These are phyloP conservation scores for Verticillium nubilum DNA, from an alignment of 2,329 filamentous ascomycete species.

Conservation along the genomic window DNA sequence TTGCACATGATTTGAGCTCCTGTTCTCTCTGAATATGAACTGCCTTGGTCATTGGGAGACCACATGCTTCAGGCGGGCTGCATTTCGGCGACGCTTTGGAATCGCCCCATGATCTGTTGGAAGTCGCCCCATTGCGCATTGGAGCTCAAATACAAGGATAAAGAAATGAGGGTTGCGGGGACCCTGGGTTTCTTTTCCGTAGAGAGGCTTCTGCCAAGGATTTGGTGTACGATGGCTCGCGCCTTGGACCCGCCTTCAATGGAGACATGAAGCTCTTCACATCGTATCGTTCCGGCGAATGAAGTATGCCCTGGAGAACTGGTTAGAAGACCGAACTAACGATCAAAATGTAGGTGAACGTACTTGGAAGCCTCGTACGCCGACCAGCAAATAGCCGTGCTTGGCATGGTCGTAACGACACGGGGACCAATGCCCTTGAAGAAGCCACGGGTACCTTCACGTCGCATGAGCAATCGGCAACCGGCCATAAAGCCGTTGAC, in stretches of 20 bases:
- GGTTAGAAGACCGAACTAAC: slow-evolving; percentile 2
- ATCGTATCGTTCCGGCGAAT: slow-evolving; percentile 44
- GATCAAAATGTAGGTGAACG: slow-evolving; percentile 19
- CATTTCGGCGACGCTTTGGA: too few relatives aligned
- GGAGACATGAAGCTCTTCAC: not conserved
- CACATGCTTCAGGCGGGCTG: too few relatives aligned
- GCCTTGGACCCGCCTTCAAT: not conserved
- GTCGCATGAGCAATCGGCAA: slow-evolving; percentile 72
- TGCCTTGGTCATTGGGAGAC: too few relatives aligned
- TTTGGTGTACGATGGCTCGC: not conserved
- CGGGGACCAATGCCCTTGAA: slow-evolving; percentile 89
- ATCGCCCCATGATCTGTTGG: too few relatives aligned
- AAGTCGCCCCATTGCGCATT: too few relatives aligned
- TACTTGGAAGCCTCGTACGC: slow-evolving; percentile 66
- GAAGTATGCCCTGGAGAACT: slow-evolving; percentile 50
- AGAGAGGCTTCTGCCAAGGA: not conserved
- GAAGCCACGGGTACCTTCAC: slow-evolving; percentile 82
- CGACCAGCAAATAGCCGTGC: slow-evolving; percentile 98
- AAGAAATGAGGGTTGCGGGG: too few relatives aligned
- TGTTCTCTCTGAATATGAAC: too few relatives aligned
- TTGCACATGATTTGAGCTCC: not conserved
- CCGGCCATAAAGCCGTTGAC: slow-evolving; percentile 78
- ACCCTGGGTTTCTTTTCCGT: not conserved
- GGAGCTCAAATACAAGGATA: not conserved
- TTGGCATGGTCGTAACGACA: slow-evolving; percentile 95